Base-by-base conservation (phyloP, 495 filamentous ascomycete genomes). In the Penicillium robsamsonii region DNA sequence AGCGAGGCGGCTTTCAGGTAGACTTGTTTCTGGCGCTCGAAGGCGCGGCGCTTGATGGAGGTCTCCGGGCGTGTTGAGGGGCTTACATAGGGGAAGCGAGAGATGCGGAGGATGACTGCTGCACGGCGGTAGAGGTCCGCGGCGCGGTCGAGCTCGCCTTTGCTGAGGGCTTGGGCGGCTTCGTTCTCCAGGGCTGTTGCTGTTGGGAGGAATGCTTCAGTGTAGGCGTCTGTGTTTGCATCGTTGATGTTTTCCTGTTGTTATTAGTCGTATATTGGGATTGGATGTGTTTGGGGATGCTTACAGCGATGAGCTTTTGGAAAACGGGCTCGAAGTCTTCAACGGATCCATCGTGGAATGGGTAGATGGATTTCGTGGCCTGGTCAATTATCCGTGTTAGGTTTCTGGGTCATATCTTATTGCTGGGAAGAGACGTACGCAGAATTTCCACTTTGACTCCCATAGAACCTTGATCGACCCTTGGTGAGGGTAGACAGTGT, bases 381-480 rank as follows among this genome's bases (percentile, higher is more conserved):
- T 86, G 53, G 51, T n/a, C 30, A 31, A n/a, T 5, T 13, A 43
- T 37, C n/a, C 29, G 1, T 56, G 29, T 69, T 53, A 66, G 60
- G 8, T 10, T 27, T 4, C 41, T 30, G 38, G 2, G 0, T 20
- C n/a, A 18, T 53, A 5, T 15, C n/a, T 38, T 15, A 33, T 25
- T 15, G 31, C 13, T 38, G 40, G 22, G 3, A 12, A 3, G 29
- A n/a, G 27, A 65, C 79, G 31, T 74, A 88, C 87, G 4, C 83
- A 84, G 55, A 83, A 78, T 70, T 85, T 84, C 89, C 88, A 93
- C 69, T 90, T 90, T 4, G 84, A 85, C 71, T 91, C 87, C 89
- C 89, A 93, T 41, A 93, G 72, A 33, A 83, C 81, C 68, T 84
- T 75, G 64, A 89, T 86, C 20, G 82, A 84, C n/a, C 85, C 79